Evolutionary conservation across 495 filamentous ascomycete species (phyloP), one percentile per base, ranked within the genome.

Genomic region (Lichenothelia convexa): DNA sequence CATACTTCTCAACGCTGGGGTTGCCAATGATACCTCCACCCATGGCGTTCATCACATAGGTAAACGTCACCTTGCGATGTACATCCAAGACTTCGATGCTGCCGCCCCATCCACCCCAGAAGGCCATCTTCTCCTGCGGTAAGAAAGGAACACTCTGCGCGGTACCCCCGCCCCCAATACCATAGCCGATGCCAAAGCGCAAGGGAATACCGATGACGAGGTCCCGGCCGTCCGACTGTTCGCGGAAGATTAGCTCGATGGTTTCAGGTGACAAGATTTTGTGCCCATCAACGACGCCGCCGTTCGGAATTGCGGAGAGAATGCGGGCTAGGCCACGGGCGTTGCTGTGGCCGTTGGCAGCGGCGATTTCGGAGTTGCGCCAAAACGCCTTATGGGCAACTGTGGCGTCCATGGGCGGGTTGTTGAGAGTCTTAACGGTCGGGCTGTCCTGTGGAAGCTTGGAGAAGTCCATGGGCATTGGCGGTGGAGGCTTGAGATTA

Each of bases 11-110:
- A n/a, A n/a, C n/a, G n/a, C n/a, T n/a, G 18, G 31, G 31, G 34
- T 56, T 62, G 0, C 59, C 59, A 15, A 59, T 2, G 2, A 43
- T 40, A 1, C 47, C 47, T 1, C 9, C 3, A 8, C 35, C 43
- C 58, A 63, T 62, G 40, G 51, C 50, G 35, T 64, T 66, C 61
- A 64, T 64, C 4, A 46, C 45, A 49, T 63, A 66, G 3, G 38
- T 45, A 30, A 64, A 53, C 2, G 62, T 66, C 38, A 63, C 44
- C 35, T 45, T 41, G 1, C 50, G 45, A 22, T 58, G 57, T 5
- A 54, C 18, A 46, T 66, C 62, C 58, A 66, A 62, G 16, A 64
- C 36, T 3, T 52, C 26, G 1, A 61, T 46, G 0, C 59, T 63
- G 0, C 62, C 62, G 0, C 62, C 62, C 47, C 53, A 64, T 3